Evolutionary conservation across 2,329 filamentous ascomycete genomes (phyloP).

Genomic region (Sclerotinia nivalis): DNA sequence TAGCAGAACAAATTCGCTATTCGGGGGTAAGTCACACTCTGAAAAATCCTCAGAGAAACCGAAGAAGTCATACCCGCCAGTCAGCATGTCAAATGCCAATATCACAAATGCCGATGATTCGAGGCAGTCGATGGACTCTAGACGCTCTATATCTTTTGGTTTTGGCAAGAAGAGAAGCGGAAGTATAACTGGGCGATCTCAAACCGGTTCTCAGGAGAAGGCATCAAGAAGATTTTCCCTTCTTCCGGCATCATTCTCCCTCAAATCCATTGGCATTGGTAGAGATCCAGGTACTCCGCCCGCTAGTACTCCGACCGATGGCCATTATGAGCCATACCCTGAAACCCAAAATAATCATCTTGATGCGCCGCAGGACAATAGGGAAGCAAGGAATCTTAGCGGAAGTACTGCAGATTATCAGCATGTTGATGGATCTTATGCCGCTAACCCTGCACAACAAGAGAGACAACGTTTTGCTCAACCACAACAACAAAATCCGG

Average conservation of each 20-base stretch:
- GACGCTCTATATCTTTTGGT: slow-evolving; percentile 69
- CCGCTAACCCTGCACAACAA: slow-evolving; percentile 40
- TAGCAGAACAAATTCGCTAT: slow-evolving; percentile 78
- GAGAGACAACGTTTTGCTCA: slow-evolving; percentile 49
- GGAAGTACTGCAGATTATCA: slow-evolving; percentile 31
- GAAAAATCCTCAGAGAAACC: slow-evolving; percentile 57
- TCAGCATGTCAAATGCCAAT: slow-evolving; percentile 78
- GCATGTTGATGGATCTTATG: slow-evolving; percentile 36
- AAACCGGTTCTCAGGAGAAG: slow-evolving; percentile 54
- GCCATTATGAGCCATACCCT: slow-evolving; percentile 33
- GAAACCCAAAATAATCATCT: slow-evolving; percentile 33
- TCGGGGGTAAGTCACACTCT: slow-evolving; percentile 56
- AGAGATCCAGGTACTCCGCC: slow-evolving; percentile 47
- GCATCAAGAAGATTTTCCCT: slow-evolving; percentile 67
- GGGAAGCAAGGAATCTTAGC: slow-evolving; percentile 33
- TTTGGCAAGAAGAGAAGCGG: slow-evolving; percentile 71
- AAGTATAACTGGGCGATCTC: slow-evolving; percentile 57
- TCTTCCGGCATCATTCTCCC: slow-evolving; percentile 62
- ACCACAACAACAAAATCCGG: slow-evolving; percentile 41
- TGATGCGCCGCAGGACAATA: slow-evolving; percentile 32
- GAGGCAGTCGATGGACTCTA: slow-evolving; percentile 70
- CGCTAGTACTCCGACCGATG: slow-evolving; percentile 30
- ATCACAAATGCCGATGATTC: slow-evolving; percentile 41
- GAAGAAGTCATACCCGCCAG: slow-evolving; percentile 75
- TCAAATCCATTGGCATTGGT: slow-evolving; percentile 63